These are phyloP conservation scores for Calocybe gambosa DNA, from an alignment of 1,284 basidiomycete species.

Conservation along the genomic window DNA sequence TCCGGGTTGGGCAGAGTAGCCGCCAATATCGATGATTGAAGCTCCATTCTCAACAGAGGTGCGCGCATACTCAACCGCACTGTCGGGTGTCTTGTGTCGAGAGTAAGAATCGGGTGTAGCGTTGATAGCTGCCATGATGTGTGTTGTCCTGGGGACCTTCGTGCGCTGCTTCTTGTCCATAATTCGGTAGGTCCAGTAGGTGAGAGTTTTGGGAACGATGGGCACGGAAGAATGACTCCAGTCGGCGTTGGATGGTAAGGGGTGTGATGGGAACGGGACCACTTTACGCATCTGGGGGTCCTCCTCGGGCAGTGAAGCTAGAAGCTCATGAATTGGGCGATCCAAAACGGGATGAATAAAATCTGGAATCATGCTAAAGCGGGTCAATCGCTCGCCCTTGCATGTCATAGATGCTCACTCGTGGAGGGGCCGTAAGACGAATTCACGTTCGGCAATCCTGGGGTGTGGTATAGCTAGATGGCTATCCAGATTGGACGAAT, in stretches of 20 bases:
- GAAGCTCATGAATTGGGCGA: constrained; percentile 41
- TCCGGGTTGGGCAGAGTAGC: constrained; percentile 86
- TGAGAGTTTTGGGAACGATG: constrained; percentile 42
- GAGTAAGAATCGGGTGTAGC: constrained; percentile 97
- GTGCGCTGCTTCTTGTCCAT: constrained; percentile 9
- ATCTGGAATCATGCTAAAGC: constrained; percentile 61
- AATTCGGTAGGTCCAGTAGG: constrained; percentile 46
- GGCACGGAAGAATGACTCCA: constrained; percentile 18
- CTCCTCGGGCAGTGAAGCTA: constrained; percentile 30
- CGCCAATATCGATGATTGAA: constrained; percentile 88
- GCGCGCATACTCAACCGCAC: constrained; percentile 45
- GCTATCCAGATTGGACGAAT: constrained; percentile 42
- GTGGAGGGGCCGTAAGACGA: constrained; percentile 82
- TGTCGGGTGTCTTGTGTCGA: constrained; percentile 48
- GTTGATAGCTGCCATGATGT: constrained; percentile 93
- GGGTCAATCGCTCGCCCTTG: no score
- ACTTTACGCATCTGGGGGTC: constrained; percentile 56
- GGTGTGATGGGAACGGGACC: constrained; percentile 57
- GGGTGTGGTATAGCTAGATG: constrained; percentile 84
- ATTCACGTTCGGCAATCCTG: constrained; percentile 79
- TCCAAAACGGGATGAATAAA: constrained; percentile 57
- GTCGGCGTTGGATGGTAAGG: constrained; percentile 22
- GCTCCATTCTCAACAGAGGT: constrained; percentile 51
- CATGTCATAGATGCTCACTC: constrained; percentile 52
- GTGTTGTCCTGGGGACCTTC: constrained; percentile 38